Base-by-base conservation (phyloP, 345 rosid species). In the Aquilaria sinensis region DNA sequence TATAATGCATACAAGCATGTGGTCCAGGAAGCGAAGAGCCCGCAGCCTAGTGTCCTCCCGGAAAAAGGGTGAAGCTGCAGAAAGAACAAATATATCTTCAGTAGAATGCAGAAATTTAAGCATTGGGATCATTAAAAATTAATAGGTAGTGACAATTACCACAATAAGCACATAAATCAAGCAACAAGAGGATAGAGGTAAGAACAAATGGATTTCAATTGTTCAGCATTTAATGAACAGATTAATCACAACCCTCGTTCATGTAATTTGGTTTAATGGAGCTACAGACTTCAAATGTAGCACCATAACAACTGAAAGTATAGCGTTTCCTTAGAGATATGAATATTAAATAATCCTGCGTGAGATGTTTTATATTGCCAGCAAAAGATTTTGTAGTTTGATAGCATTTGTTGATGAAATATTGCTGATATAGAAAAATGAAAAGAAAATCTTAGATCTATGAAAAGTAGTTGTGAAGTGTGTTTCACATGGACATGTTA, bases 1-100 rank as follows among this genome's bases (percentile, higher is more conserved):
- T 57, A 51, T 71, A 67, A 67, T 29, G 70, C 95, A 61, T 94
- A 94, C 99, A 80, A 94, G 90, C 89, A 94, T 73, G 74, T 94
- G 97, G 75, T 94, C 99, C 67, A 94, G 99, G 82, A 94, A 94
- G 56, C 97, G 99, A 69, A 94, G 96, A 66, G 97, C 99, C 58
- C 97, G 96, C 89, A 94, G 74, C 81, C 96, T 82, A 72, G 99
- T 83, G 69, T 93, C 99, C 53, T 85, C 84, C 70, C 96, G 78
- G 63, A 94, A 90, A 82, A 94, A 94, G 16, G 70, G 70, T 55
- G 99, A 94, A 58, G 95, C 99, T 94, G 82, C 70, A 76, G 60
- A 64, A 50, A 9, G 48, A 59, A 12, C 56, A 59, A 29, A 71
- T 50, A 51, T 66, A 50, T 57, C 43, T 53, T 73, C 16, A 56